A percentile compares a stretch with the other conserved stretches of the same genome.
Conservation (phyloP, 2,329 filamentous ascomycete species). For the Penicillium olsonii region DNA sequence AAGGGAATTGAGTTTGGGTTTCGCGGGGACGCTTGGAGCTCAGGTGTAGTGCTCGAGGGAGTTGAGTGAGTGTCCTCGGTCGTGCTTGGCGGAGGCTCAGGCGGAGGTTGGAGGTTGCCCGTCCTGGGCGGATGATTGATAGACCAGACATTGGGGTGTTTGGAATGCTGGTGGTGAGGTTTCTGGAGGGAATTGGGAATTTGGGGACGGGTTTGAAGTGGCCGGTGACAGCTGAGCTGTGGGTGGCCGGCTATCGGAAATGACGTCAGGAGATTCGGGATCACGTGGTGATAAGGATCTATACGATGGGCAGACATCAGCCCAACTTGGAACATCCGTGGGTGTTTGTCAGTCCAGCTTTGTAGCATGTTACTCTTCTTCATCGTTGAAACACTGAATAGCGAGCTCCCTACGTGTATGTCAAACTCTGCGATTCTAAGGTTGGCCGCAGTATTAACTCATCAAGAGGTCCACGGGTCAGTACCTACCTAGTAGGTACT, state of each 20-base stretch:
- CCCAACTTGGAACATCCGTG: too few relatives aligned
- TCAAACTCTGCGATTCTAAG: too few relatives aligned
- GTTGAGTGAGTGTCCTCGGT: background rate
- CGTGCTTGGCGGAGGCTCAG: background rate
- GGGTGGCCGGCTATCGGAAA: background rate
- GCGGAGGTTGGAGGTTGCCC: background rate
- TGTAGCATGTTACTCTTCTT: too few relatives aligned
- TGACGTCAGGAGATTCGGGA: background rate
- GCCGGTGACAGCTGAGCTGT: background rate
- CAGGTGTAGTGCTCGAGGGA: background rate
- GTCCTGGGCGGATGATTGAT: background rate
- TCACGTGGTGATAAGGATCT: conserved; percentile 2
- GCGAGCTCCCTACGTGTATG: too few relatives aligned
- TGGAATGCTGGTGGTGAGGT: background rate
- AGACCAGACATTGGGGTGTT: background rate
- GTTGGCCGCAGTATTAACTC: too few relatives aligned
- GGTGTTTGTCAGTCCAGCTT: too few relatives aligned
- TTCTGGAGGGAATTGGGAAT: background rate
- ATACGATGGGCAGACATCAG: background rate
- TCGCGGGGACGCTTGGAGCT: background rate
- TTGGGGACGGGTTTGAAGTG: background rate
- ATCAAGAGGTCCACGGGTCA: too few relatives aligned
- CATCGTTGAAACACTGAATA: too few relatives aligned
- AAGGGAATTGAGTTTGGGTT: background rate
- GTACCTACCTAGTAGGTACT: too few relatives aligned